These are phyloP conservation scores for Arxiozyma bovina DNA, from an alignment of 1,139 yeast species.

Conservation along the genomic window DNA sequence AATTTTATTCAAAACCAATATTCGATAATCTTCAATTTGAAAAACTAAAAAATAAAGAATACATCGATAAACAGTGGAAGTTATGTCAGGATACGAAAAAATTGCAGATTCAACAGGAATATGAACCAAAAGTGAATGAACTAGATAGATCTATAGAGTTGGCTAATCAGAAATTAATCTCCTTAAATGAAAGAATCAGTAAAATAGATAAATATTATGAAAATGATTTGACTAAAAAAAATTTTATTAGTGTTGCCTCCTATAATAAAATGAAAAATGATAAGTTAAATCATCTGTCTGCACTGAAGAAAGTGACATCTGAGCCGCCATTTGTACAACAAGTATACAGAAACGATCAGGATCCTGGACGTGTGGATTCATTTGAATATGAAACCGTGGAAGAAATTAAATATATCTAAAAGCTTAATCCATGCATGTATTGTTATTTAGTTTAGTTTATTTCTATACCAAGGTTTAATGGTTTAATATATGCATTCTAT, in stretches of 20 bases:
- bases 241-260: not conserved
- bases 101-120: not conserved
- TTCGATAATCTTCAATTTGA: constrained; percentile 10
- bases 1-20: constrained; percentile 7
- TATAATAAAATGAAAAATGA: constrained; percentile 2
- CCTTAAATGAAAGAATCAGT: not conserved
- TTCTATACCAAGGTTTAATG: not conserved
- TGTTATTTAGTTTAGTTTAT: no score
- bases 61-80: not conserved
- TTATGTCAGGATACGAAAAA: not conserved
- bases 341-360: not conserved
- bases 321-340: not conserved
- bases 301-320: not conserved
- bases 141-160: not conserved
- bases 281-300: not conserved
- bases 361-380: not conserved
- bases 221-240: constrained; percentile 1
- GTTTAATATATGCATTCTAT: not conserved
- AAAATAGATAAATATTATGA: constrained; percentile 1
- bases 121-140: not conserved
- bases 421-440: no score
- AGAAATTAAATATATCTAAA: constrained; percentile 3
- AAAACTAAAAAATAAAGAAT: constrained; percentile 1
- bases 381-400: constrained; percentile 3
- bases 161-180: not conserved